Conservation (phyloP, 2,329 filamentous ascomycete species). For the Alternaria sp. region DNA sequence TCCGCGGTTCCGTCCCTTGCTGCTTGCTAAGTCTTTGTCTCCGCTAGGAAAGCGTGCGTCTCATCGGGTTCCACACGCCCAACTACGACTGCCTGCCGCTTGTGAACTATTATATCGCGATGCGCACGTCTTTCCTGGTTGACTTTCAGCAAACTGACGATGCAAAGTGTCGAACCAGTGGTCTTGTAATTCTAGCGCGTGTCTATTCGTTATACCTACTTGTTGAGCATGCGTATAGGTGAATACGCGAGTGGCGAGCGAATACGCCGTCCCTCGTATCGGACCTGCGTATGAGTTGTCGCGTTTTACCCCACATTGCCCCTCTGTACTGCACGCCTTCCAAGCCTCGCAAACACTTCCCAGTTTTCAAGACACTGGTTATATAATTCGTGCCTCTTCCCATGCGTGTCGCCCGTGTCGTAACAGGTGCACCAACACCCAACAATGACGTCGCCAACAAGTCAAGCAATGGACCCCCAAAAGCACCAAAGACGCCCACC, state of each 20-base stretch:
- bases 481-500: slow-evolving; percentile 25
- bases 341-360: neutral
- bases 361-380: neutral
- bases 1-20: neutral
- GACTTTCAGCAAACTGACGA: neutral
- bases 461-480: slow-evolving; percentile 7
- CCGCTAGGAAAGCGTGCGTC: neutral
- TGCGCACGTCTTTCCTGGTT: neutral
- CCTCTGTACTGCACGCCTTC: neutral
- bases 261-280: neutral
- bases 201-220: neutral
- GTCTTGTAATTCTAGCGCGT: neutral
- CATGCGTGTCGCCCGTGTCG: slow-evolving; percentile 9
- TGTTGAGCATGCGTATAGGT: neutral
- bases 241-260: neutral
- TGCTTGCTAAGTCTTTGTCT: neutral
- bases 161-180: neutral
- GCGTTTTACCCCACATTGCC: slow-evolving; percentile 7
- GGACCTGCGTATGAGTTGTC: neutral
- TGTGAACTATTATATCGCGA: neutral
- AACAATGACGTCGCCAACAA: slow-evolving; percentile 27
- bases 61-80: neutral
- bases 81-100: neutral
- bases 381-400: slow-evolving; percentile 3
- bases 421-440: slow-evolving; percentile 11